Evolutionary conservation across 768 basidiomycete genomes (phyloP), one percentile per base, ranked within the genome.

Genomic region (Phylloporus arenicola): DNA sequence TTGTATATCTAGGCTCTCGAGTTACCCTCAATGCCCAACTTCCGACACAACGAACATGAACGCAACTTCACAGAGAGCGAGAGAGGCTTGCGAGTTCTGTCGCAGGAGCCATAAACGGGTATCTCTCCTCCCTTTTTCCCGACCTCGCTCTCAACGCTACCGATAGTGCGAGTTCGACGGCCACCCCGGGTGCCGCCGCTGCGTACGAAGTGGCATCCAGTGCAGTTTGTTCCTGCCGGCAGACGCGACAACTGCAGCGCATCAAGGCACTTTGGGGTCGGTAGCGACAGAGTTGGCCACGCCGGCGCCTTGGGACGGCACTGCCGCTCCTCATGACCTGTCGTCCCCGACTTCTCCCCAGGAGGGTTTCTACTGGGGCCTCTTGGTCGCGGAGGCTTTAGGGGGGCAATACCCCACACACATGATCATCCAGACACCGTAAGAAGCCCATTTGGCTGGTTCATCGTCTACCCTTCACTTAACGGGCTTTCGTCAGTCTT

Each of bases 31-130:
- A 39, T 16, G 33, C 41, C 29, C 29, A 38, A 39, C 44, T 43
- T 37, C 27, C 48, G 45, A 48, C 46, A 20, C 40, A 40, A 22
- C 47, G 50, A 45, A 24, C 33, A 65, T 64, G 64, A 64, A 43
- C 55, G 34, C 9, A 22, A 25, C 35, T 8, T 1, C 52, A 35
- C 56, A 58, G 29, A 65, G 64, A 61, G 64, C 63, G 12, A 61
- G 47, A 48, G 58, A 56, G 35, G 63, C 63, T n/a, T 64, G 63
- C 52, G 48, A 50, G 0, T 29, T 56, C 38, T 64, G 63, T 38
- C 63, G 62, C 25, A 54, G 17, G 35, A 64, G 59, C 13, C 63
- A 64, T 47, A 64, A 64, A 43, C 63, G 43, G 56, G 63, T 65
- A 45, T n/a, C 9, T 31, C 9, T 29, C 8, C 27, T 10, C 6